Conservation (phyloP, 140 eudicot genomes). For the Flaveria floridana region DNA sequence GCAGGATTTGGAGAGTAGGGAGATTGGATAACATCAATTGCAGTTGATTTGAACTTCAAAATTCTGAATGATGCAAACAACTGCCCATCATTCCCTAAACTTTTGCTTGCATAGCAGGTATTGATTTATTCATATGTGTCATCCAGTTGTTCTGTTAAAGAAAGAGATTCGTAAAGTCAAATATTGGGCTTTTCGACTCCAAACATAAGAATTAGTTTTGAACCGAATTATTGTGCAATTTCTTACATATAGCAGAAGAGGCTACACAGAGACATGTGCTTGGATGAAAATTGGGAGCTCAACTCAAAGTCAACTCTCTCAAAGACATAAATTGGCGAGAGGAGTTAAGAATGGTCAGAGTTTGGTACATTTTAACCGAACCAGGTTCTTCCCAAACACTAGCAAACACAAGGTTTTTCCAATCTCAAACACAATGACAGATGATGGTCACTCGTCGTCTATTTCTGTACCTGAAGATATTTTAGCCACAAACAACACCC, state of each 20-base stretch:
- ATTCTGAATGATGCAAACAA: conserved; percentile 52
- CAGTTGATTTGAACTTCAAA: not conserved
- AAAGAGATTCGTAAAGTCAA: not conserved
- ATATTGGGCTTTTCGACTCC: not conserved
- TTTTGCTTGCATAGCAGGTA: conserved; percentile 51
- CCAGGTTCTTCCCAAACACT: conserved; percentile 12
- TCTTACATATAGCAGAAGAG: conserved; percentile 29
- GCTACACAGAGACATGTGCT: conserved; percentile 27
- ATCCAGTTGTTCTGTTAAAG: conserved; percentile 5
- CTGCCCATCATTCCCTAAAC: conserved; percentile 39
- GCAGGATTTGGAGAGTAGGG: conserved; percentile 23
- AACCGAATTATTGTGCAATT: conserved; percentile 22
- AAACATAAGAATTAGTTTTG: not conserved
- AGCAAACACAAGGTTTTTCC: not conserved
- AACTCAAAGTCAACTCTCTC: conserved; percentile 24
- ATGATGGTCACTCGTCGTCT: conserved; percentile 49
- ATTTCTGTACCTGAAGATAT: conserved; percentile 45
- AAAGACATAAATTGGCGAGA: conserved; percentile 12
- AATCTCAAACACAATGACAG: conserved; percentile 29
- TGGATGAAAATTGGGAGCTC: conserved; percentile 26
- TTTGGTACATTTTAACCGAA: not conserved
- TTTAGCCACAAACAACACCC: conserved; percentile 28
- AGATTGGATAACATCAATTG: not conserved
- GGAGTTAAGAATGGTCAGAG: conserved; percentile 16
- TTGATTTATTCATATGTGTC: not conserved